Conservation (phyloP, 2,329 filamentous ascomycete species). For the Cladosporium phlei region DNA sequence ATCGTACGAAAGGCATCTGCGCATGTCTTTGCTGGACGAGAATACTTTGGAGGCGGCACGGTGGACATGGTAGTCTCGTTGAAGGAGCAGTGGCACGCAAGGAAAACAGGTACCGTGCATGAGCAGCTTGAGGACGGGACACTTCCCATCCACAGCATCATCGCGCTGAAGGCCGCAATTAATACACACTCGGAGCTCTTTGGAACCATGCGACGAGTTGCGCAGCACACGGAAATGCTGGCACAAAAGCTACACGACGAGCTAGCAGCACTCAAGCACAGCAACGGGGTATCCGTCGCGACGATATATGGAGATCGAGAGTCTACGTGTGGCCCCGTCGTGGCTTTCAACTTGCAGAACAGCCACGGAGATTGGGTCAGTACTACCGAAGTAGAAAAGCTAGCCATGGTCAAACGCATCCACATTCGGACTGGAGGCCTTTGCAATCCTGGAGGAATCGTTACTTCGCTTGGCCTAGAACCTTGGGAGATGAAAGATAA, state of each 20-base stretch:
- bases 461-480: constrained; percentile 64
- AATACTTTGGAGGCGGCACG: constrained; percentile 90
- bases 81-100: constrained; percentile 78
- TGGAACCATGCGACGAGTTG: constrained; percentile 60
- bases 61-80: constrained; percentile 75
- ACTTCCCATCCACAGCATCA: constrained; percentile 81
- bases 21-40: constrained; percentile 57
- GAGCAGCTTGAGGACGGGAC: constrained; percentile 88
- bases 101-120: constrained; percentile 67
- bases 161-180: constrained; percentile 73
- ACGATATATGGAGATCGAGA: constrained; percentile 52
- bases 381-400: constrained; percentile 79
- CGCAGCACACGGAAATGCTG: constrained; percentile 66
- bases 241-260: constrained; percentile 54
- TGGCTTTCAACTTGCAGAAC: constrained; percentile 78
- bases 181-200: constrained; percentile 65
- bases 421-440: constrained; percentile 83
- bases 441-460: constrained; percentile 87
- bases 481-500: constrained; percentile 80
- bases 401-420: constrained; percentile 71
- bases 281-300: constrained; percentile 63
- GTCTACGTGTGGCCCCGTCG: constrained; percentile 61
- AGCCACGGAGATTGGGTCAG: constrained; percentile 69
- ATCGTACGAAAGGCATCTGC: constrained; percentile 71
- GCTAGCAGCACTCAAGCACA: constrained; percentile 60